Evolutionary conservation across 2,329 filamentous ascomycete genomes (phyloP), one percentile per base, ranked within the genome.

Genomic region (Fusarium devonianum): DNA sequence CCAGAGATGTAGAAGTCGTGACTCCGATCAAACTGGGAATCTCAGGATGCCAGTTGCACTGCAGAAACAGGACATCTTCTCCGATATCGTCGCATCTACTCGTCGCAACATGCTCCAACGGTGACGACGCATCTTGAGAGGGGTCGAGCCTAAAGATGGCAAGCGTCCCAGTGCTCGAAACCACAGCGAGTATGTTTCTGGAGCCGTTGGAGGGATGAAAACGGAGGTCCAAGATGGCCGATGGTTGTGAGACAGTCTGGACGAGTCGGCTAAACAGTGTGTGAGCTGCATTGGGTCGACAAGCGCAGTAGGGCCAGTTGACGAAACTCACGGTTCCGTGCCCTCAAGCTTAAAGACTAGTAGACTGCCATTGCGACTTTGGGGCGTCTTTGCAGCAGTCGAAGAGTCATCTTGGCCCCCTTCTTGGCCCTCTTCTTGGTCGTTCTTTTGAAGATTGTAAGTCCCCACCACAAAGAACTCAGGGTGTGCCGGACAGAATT

Each of bases 181-280:
- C 90, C 3, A 87, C 84, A 8, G 85, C 91, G 42, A 96, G 79
- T 4, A 88, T 73, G 21, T 79, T 77, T 38, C 71, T 73, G 7
- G 63, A 63, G 2, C 64, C 56, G 40, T 72, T 66, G 2, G 32
- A 44, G 11, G 82, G 83, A 52, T 87, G 84, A 69, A 97, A 97
- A 62, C 92, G 90, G 21, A 97, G 76, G 68, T 97, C 92, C 42
- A 97, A 80, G 19, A 97, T 81, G 5, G 90, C 92, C 41, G 86
- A 90, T 4, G 85, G 81, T 16, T 89, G 84, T 5, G 75, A 65
- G 4, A 86, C 56, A 1, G 80, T 86, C 65, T 90, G 83, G 4
- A 87, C 64, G 46, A 80, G 74, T 2, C 69, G 70, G 60, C 85
- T 88, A 52, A 19, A 23, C 33, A 22, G 57, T 59, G 33, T 41